Base-by-base conservation (phyloP, 495 filamentous ascomycete species). In the Corynascus novoguineensis region DNA sequence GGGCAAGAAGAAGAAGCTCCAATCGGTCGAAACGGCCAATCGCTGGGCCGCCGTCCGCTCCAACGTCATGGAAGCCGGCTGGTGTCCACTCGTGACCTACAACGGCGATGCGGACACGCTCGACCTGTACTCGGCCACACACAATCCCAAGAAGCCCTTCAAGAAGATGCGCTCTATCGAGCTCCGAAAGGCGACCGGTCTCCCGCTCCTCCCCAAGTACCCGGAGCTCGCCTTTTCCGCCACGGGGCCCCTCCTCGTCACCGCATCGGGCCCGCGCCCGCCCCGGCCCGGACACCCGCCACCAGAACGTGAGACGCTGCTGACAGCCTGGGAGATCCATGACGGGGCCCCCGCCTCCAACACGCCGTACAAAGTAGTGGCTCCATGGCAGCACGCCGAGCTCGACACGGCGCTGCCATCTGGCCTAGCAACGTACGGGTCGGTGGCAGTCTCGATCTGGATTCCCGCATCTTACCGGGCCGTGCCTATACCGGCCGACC, bases 141-240 rank as follows among this genome's bases (percentile, higher is more conserved):
- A 14, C 53, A 24, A 92, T 83, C 10, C 87, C 74, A 60, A 93
- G 77, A 73, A 95, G 86, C 60, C 83, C 83, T 61, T 86, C 79
- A 51, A 78, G 69, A 55, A 92, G 75, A 60, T 79, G 72, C 67
- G 92, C 86, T 48, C 88, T 85, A 67, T 87, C 86, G 44, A 95
- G 79, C 64, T 72, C 19, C 55, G 57, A 56, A 59, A 63, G 11
- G 64, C 63, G 35, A 61, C 64, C 40, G 59, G 50, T 44, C 66
- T 72, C 10, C 70, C 70, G 12, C 29, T 72, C 29, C 22, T 71
- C 4, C 70, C 70, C 17, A 67, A 71, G 25, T 71, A 64, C 46
- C 70, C 70, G 34, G 70, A 72, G 44, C 66, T 72, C 37, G 68
- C 68, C 24, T 69, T 71, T 34, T 71, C 68, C 22, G 58, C 64